These are phyloP conservation scores for Boletales sp. DNA, from an alignment of 768 basidiomycete genomes.

Conservation along the genomic window DNA sequence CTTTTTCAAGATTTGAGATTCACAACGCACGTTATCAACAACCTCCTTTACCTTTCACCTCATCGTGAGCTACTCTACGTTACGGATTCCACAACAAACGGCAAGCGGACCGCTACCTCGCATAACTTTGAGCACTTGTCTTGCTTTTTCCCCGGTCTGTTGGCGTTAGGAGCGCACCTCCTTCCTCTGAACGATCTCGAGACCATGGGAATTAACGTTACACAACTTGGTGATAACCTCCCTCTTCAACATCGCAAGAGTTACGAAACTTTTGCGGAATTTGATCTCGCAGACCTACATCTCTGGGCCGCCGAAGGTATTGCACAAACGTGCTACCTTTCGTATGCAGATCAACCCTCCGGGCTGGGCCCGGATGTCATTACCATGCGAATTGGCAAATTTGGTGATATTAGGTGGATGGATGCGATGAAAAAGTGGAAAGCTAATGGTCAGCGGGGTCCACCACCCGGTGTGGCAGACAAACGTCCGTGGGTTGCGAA, in stretches of 20 bases:
- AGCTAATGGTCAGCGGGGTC: conserved; percentile 39
- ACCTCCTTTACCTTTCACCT: conserved; percentile 65
- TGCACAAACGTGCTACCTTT: conserved; percentile 65
- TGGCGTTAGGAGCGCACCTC: conserved; percentile 66
- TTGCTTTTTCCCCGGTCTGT: conserved; percentile 73
- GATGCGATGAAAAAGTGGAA: conserved; percentile 46
- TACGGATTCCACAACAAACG: conserved; percentile 43
- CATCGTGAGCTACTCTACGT: conserved; percentile 65
- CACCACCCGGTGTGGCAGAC: conserved; percentile 52
- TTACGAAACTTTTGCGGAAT: conserved; percentile 38
- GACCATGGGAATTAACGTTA: conserved; percentile 44
- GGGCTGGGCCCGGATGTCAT: conserved; percentile 66
- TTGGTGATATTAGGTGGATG: conserved; percentile 24
- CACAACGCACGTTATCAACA: conserved; percentile 58
- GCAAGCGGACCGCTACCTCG: conserved; percentile 33
- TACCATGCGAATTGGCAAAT: conserved; percentile 30
- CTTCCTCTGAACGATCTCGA: conserved; percentile 55
- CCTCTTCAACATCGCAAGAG: conserved; percentile 22
- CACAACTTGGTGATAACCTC: conserved; percentile 31
- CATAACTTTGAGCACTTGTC: conserved; percentile 70
- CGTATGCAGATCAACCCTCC: conserved; percentile 66
- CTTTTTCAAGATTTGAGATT: conserved; percentile 49
- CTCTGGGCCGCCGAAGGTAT: conserved; percentile 75
- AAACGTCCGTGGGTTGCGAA: conserved; percentile 28
- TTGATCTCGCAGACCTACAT: conserved; percentile 61